Evolutionary conservation across 2,329 filamentous ascomycete genomes (phyloP).

Genomic region (Claviceps sp.): DNA sequence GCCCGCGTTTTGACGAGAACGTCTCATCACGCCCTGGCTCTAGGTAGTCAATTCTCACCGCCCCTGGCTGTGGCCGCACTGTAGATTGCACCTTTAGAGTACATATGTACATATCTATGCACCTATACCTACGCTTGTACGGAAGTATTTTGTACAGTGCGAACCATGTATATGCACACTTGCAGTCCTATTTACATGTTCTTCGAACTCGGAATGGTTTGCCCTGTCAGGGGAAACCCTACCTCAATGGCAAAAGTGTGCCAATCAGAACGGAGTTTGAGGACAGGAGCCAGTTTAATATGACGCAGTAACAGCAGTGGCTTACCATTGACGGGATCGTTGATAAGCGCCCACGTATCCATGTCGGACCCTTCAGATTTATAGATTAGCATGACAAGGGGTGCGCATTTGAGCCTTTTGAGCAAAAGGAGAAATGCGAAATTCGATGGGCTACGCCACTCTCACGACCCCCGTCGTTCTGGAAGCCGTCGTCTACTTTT

Average conservation of each 20-base stretch:
- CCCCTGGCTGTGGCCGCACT: not conserved
- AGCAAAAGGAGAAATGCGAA: not conserved
- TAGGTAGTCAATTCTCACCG: slow-evolving; percentile 6
- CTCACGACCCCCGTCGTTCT: no score
- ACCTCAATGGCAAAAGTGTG: not conserved
- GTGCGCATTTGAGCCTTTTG: not conserved
- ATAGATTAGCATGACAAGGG: not conserved
- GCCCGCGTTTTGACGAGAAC: not conserved
- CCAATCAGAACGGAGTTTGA: not conserved
- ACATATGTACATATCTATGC: no score
- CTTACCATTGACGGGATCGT: not conserved
- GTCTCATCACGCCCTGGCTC: not conserved
- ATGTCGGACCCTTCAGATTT: no score
- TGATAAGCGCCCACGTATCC: not conserved
- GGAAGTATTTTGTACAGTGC: not conserved
- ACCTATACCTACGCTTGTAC: not conserved
- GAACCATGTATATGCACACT: no score
- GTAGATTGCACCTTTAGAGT: no score
- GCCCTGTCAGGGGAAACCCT: not conserved
- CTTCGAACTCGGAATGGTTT: not conserved
- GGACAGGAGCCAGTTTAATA: not conserved
- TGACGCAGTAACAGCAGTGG: not conserved
- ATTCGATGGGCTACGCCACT: not conserved
- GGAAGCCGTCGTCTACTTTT: no score
- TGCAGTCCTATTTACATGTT: not conserved